Evolutionary conservation across 768 basidiomycete species (phyloP).

Genomic region (Hygrophoropsis aurantiaca): DNA sequence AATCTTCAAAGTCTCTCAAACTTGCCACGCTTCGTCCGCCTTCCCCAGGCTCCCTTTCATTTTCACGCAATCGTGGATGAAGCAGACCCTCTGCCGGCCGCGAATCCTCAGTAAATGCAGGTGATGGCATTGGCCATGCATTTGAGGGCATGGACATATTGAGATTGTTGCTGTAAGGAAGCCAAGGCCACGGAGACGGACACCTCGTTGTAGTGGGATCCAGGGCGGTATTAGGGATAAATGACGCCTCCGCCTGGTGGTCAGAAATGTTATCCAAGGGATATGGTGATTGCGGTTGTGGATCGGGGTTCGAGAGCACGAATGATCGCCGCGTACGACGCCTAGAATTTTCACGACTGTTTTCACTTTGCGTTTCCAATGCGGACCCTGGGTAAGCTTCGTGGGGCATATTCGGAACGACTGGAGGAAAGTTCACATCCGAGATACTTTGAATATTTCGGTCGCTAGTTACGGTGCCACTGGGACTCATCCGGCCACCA

Average conservation of each 20-base stretch:
- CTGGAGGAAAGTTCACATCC: too few relatives aligned
- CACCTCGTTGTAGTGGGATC: neutral
- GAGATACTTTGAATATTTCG: too few relatives aligned
- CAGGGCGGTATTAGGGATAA: neutral
- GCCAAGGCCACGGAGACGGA: conserved; percentile 4
- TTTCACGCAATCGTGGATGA: conserved; percentile 24
- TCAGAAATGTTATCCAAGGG: neutral
- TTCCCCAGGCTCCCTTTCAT: conserved; percentile 3
- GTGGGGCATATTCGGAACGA: too few relatives aligned
- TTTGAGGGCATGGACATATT: conserved; percentile 6
- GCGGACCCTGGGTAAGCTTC: too few relatives aligned
- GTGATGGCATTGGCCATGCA: conserved; percentile 10
- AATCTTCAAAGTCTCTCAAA: conserved; percentile 32
- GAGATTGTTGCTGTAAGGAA: neutral
- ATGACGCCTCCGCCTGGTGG: neutral
- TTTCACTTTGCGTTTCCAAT: too few relatives aligned
- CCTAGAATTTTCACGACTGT: too few relatives aligned
- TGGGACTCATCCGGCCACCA: conserved; percentile 13
- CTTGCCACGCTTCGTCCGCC: conserved; percentile 23
- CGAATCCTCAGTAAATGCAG: conserved; percentile 25
- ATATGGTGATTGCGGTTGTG: conserved; percentile 18
- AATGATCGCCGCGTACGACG: too few relatives aligned
- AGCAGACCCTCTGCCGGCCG: conserved; percentile 26
- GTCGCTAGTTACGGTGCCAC: too few relatives aligned
- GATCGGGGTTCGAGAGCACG: conserved; percentile 31